Percentiles rank a stretch among this genome's conserved stretches.
phyloP scores from a whole-genome alignment of 495 filamentous ascomycete species.

The Thermothielavioides terrestris region DNA sequence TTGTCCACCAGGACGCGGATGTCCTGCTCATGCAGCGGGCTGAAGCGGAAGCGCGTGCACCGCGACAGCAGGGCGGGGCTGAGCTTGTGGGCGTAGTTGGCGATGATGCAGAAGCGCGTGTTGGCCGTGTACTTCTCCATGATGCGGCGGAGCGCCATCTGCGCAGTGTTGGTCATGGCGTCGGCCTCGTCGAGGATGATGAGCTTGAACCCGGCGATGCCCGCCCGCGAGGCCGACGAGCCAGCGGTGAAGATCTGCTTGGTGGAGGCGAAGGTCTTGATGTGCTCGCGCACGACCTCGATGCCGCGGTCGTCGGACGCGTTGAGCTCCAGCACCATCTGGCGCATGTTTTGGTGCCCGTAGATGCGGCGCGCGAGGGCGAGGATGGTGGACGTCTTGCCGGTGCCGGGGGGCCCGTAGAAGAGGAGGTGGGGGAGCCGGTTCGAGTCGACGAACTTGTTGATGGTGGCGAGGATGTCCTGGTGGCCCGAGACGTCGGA shows the following conservation, averaged over 20 bases:
- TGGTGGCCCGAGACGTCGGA: conserved; percentile 95
- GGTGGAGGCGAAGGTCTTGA: conserved; percentile 92
- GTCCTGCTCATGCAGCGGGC: conserved; percentile 78
- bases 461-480: conserved; percentile 94
- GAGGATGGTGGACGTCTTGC: conserved; percentile 95
- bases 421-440: conserved; percentile 93
- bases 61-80: conserved; percentile 85
- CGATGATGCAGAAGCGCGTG: conserved; percentile 96
- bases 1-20: conserved; percentile 77
- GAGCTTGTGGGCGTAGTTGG: conserved; percentile 99
- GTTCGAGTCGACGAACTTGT: conserved; percentile 90
- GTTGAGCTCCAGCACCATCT: conserved; percentile 97
- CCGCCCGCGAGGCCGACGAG: conserved; percentile 29
- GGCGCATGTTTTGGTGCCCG: conserved; percentile 81
- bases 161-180: conserved; percentile 92
- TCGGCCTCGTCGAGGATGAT: conserved; percentile 98
- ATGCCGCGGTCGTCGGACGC: conserved; percentile 96
- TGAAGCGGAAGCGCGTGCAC: conserved; percentile 94
- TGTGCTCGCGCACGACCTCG: conserved; percentile 96
- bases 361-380: conserved; percentile 87
- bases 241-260: conserved; percentile 49
- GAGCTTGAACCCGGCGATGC: conserved; percentile 76
- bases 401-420: conserved; percentile 94
- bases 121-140: conserved; percentile 99
- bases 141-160: conserved; percentile 93